Evolutionary conservation across 2,329 filamentous ascomycete species (phyloP).

Genomic region (Aotearoamyces nothofagi): DNA sequence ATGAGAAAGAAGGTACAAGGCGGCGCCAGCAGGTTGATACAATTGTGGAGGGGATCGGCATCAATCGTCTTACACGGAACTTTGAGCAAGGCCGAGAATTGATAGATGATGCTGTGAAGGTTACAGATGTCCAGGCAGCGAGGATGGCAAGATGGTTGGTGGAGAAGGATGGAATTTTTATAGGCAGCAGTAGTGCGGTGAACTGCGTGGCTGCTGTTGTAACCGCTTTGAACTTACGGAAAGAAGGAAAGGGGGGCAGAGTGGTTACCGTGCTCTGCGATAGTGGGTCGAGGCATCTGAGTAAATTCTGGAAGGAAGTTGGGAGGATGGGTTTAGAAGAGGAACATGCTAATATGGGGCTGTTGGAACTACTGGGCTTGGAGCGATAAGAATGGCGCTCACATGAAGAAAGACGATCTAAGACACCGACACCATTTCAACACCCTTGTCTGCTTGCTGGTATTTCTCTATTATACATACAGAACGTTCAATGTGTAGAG

Average conservation of each 20-base stretch:
- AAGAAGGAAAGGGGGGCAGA: constrained; percentile 37
- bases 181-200: constrained; percentile 90
- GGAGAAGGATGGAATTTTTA: constrained; percentile 87
- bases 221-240: constrained; percentile 49
- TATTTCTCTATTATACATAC: no score
- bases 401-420: no score
- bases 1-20: constrained; percentile 81
- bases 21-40: constrained; percentile 85
- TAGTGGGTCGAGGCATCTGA: constrained; percentile 66
- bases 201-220: constrained; percentile 76
- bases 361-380: constrained; percentile 36
- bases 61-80: constrained; percentile 88
- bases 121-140: constrained; percentile 78
- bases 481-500: no score
- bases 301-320: constrained; percentile 70
- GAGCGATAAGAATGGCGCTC: no score
- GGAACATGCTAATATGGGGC: constrained; percentile 31
- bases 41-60: constrained; percentile 89
- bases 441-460: no score
- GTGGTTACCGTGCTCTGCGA: constrained; percentile 81
- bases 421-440: no score
- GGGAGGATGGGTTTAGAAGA: constrained; percentile 52
- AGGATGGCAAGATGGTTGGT: constrained; percentile 94
- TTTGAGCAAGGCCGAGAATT: constrained; percentile 77
- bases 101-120: constrained; percentile 78